A percentile compares a stretch with the other conserved stretches of the same genome.
These are phyloP conservation scores for Trichoderma koningiopsis DNA, from an alignment of 2,329 filamentous ascomycete genomes.

Conservation along the genomic window DNA sequence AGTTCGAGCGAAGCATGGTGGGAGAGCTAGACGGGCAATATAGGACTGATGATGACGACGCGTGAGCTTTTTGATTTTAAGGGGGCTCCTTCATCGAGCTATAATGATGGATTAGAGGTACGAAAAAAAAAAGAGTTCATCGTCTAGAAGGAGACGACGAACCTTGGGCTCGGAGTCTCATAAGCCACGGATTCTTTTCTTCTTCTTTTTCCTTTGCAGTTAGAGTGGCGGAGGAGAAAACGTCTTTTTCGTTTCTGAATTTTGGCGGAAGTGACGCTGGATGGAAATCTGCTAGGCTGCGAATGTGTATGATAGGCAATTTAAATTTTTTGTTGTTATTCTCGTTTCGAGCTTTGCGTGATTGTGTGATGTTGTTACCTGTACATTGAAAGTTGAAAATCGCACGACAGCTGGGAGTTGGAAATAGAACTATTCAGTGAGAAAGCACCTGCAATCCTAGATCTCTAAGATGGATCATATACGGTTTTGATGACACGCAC, in stretches of 20 bases:
- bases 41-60: slow-evolving; percentile 10
- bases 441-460: not conserved
- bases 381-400: not conserved
- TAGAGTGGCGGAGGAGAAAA: slow-evolving; percentile 23
- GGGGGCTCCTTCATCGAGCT: slow-evolving; percentile 9
- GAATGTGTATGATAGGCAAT: slow-evolving; percentile 37
- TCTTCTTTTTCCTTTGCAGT: slow-evolving; percentile 18
- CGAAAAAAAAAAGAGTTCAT: slow-evolving; percentile 20
- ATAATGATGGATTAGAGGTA: slow-evolving; percentile 22
- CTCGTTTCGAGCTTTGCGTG: not conserved
- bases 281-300: slow-evolving; percentile 14
- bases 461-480: not conserved
- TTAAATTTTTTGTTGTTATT: slow-evolving; percentile 28
- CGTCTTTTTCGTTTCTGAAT: not conserved
- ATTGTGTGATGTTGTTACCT: not conserved
- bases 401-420: no score
- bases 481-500: not conserved
- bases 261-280: slow-evolving; percentile 16
- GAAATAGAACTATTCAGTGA: not conserved
- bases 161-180: slow-evolving; percentile 16
- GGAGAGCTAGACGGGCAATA: slow-evolving; percentile 13
- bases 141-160: slow-evolving; percentile 15
- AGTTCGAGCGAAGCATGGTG: slow-evolving; percentile 6
- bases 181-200: slow-evolving; percentile 11
- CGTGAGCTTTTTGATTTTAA: slow-evolving; percentile 14